Base-by-base conservation (phyloP, 139 green algal genomes). In the Chlorella sp. region DNA sequence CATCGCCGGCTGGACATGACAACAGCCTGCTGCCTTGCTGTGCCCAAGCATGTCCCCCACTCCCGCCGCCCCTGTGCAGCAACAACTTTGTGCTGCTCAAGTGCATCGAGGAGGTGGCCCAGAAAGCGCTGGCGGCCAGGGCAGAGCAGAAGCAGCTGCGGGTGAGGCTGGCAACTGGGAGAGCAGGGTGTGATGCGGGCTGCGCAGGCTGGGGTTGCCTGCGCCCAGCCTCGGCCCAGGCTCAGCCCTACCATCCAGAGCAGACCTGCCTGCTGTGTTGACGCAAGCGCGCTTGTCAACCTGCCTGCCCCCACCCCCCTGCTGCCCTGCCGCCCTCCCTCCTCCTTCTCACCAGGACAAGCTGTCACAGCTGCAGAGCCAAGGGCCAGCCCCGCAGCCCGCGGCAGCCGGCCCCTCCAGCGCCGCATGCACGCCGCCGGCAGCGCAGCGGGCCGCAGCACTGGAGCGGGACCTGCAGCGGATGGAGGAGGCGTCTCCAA, bases 11-110 rank as follows among this genome's bases (percentile, higher is more conserved):
- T 21, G 51, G 44, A 9, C 9, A 60, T 60, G 44, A 55, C 12
- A 21, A 60, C 51, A 60, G 11, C 51, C 9, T 60, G 51, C 13
- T 55, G 44, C 44, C 44, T 11, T 17, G 7, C 44, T 11, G 7
- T 11, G 7, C 7, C 44, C 44, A 17, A 11, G 51, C 15, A 20
- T 60, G 9, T 15, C 51, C 12, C 13, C 51, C 51, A 60, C 51
- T 2, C 13, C 28, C 34, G 57, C 26, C 44, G 44, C 44, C 9
- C 7, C 74, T 88, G 71, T 39, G 88, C 25, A 28, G 28, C 18
- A 86, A 85, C 64, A 89, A 89, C 68, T 76, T 89, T 55, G 44
- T 89, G 36, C 79, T 89, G 65, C 62, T 85, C n/a, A 80, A 89
- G 70, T 89, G 86, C 55, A 64, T 89, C 47, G 82, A 89, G 41